Evolutionary conservation across 371 early-diverging fungal genomes (phyloP), one percentile per base, ranked within the genome.

Genomic region (Mortierella sp.): DNA sequence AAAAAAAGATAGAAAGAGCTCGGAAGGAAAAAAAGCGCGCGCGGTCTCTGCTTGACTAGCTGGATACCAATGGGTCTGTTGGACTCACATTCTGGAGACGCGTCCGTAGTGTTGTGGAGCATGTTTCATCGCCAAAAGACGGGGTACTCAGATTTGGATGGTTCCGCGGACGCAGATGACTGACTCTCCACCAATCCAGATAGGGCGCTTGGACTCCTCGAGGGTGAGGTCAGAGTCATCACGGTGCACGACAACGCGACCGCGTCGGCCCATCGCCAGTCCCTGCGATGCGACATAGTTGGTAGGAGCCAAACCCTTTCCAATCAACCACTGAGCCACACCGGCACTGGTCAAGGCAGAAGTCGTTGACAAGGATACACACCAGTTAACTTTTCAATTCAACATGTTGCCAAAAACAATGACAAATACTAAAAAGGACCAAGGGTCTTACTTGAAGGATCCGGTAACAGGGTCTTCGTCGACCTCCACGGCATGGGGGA

Each of bases 391-490:
- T 21, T 7, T 41, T 65, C 41, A 38, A 41, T 65, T 38, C 65
- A 24, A 48, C 41, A 24, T 29, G 41, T 14, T 21, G 16, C 43
- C n/a, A 51, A 10, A 27, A 46, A 11, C 49, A 21, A 49, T 2
- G 5, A 49, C 10, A 4, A n/a, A 41, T 3, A 29, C 29, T 1
- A 54, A 46, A 14, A 8, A 51, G 6, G 6, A 8, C 14, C 6
- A 27, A 21, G 11, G 32, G 4, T 18, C 81, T 48, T 68, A 81
- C 81, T 81, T 81, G 77, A 81, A 77, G 38, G 81, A 76, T 12
- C 81, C 81, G 3, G 81, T 81, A 63, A 81, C 77, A 38, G 81
- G 81, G 32, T 81, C 81, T 12, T 81, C 81, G 10, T 76, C 81
- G 12, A 71, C 75, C 16, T 43, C 32, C 11, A 38, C 43, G 8